Percentiles rank a stretch among this genome's conserved stretches.
These are phyloP conservation scores for Fusarium continuum DNA, from an alignment of 2,329 filamentous ascomycete species.

Conservation along the genomic window DNA sequence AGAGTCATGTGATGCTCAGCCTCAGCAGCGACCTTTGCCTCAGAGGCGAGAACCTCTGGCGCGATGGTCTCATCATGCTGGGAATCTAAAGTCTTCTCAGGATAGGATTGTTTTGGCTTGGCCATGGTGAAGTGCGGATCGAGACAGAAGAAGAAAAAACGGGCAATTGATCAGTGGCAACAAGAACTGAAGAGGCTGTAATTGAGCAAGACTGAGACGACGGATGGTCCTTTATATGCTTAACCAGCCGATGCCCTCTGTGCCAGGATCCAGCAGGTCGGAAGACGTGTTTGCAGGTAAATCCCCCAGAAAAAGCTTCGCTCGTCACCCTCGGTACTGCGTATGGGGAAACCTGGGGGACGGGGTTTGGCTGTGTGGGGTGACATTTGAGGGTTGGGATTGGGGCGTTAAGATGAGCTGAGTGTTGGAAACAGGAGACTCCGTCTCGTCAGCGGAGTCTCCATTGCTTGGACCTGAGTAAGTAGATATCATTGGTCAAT, in stretches of 20 bases:
- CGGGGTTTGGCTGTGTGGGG: slow-evolving; percentile 21
- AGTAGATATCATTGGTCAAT: neutral
- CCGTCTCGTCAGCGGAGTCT: slow-evolving; percentile 5
- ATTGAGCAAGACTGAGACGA: neutral
- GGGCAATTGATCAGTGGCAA: too few species aligned
- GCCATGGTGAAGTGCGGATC: slow-evolving; percentile 35
- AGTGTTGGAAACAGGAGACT: slow-evolving; percentile 13
- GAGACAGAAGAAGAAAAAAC: neutral
- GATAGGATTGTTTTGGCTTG: slow-evolving; percentile 10
- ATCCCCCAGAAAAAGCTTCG: slow-evolving; percentile 10
- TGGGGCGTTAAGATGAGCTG: neutral
- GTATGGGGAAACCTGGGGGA: slow-evolving; percentile 32
- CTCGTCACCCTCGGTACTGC: neutral
- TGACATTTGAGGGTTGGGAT: slow-evolving; percentile 10
- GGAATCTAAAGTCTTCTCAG: slow-evolving; percentile 35
- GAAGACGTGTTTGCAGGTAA: neutral
- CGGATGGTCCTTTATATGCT: slow-evolving; percentile 20
- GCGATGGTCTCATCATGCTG: slow-evolving; percentile 42
- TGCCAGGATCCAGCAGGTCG: neutral
- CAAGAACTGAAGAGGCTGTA: neutral
- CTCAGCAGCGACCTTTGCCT: slow-evolving; percentile 53
- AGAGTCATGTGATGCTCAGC: slow-evolving; percentile 55
- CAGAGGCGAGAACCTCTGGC: slow-evolving; percentile 44
- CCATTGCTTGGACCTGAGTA: neutral
- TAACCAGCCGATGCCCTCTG: neutral